Evolutionary conservation across 2,329 filamentous ascomycete genomes (phyloP), one percentile per base, ranked within the genome.

Genomic region (Ceratocystis harringtonii): DNA sequence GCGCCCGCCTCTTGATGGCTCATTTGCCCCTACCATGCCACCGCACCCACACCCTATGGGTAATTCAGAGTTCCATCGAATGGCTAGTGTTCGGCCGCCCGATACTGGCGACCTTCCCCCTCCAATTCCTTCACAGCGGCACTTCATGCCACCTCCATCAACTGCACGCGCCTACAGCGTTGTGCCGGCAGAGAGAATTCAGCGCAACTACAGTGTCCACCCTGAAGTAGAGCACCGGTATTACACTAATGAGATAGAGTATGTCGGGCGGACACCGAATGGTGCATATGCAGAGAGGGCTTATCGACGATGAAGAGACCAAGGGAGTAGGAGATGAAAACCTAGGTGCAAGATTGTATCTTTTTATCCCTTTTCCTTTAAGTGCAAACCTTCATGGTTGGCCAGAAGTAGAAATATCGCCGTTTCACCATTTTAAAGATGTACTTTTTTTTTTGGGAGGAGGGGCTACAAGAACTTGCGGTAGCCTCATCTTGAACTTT

Each of bases 11-110:
- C 10, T 36, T 19, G 61, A 52, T 30, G 43, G 36, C 30, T n/a
- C 45, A 45, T 50, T n/a, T 50, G n/a, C 25, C 19, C 36, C 17
- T 10, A 25, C 52, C 77, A 84, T 66, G 77, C 83, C 41, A 72
- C 81, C 30, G 87, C 52, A 19, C 22, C 25, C 52, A 84, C 22
- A 78, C 68, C 76, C 78, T 63, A 69, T 76, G 15, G 72, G 74
- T 28, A 69, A 71, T 65, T 75, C 77, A 36, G 55, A 55, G 4
- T 81, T 80, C 69, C 73, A 75, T 30, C 75, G 78, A 68, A 71
- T 79, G 66, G 75, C 78, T 50, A 79, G 77, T 68, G 72, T 74
- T 57, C 75, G 76, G 48, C 75, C 77, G 19, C 75, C 77, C 36
- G 70, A 69, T 25, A 69, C 68, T 57, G 48, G 28, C 25, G 63